Evolutionary conservation across 2,329 filamentous ascomycete genomes (phyloP), one percentile per base, ranked within the genome.

Genomic region (Sphaerulina vaccinii): DNA sequence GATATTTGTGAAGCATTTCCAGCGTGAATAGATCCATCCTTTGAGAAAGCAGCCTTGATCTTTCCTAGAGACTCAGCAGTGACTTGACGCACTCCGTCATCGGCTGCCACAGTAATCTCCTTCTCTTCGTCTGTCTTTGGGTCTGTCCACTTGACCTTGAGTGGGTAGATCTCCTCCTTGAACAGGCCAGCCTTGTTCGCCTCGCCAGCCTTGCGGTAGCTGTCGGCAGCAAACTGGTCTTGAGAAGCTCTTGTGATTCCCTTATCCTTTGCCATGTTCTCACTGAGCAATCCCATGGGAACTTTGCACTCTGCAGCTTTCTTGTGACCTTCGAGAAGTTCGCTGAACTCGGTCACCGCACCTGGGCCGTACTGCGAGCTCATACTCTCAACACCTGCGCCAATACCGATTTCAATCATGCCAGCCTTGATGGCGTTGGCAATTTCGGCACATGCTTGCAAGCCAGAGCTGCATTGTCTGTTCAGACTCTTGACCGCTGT

Each of bases 361-460:
- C 78, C 79, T 19, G 92, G 91, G 27, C 92, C 93, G 71, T 97
- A 97, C 68, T 96, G 88, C 52, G 80, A 79, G 67, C 83, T 88
- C 93, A 99, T 99, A 78, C 88, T 93, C 83, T 99, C 93, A 19
- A 96, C 90, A 67, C 93, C 93, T 16, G 91, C 91, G 62, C 92
- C 93, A 62, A 97, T 84, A 63, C 93, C 93, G 57, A 97, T 75
- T 61, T 97, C 92, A 67, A 97, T 97, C 87, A 96, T 95, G 65
- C 91, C 93, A 4, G 83, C 71, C 67, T 83, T 83, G 75, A 99
- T 95, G 63, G 89, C 88, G 77, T 97, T 95, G 62, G 92, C 92
- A 67, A 97, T 86, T 70, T 97, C 92, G 54, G 93, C 87, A 67
- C 89, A 90, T 19, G 93, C 92, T 73, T 96, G 90, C 23, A 97